Evolutionary conservation across 805 yeast species (phyloP), one percentile per base, ranked within the genome.

Genomic region (Metschnikowia reukaufii): DNA sequence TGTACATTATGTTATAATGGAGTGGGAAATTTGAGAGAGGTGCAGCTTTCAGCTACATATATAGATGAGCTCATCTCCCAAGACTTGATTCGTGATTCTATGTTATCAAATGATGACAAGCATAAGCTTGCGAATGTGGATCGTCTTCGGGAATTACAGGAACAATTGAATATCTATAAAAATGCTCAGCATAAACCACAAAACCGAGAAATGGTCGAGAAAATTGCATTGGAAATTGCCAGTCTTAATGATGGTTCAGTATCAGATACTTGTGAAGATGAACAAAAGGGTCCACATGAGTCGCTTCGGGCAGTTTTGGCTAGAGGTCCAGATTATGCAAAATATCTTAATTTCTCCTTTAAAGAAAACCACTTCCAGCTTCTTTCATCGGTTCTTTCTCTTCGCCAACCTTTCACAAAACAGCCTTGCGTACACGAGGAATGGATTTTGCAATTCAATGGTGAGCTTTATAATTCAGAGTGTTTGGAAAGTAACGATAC

Each of bases 391-490:
- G 88, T 94, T 0, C 70, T 94, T 15, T 84, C 96, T 0, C 66
- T 94, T 35, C 72, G 99, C 47, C 76, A 78, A 17, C 98, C 98
- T 0, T 79, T 87, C 56, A 82, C 88, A 0, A 54, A 66, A 25
- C 99, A 94, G 64, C 97, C 98, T 0, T 52, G 82, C 3, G 53
- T 51, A 7, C 56, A 47, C 9, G 61, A 56, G 3, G 52, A 66
- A 3, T 59, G 38, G 53, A 70, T 55, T 0, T 60, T 95, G 7
- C 96, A 89, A 60, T 92, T 86, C 66, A 94, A 95, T 62, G 99
- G 99, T 0, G 97, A 94, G 58, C 65, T 94, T 9, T 94, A 94
- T 63, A 84, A 84, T 52, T 54, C 62, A 1, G 84, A 76, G 31
- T 76, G 85, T 18, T 54, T 69, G 27, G 51, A 56, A 4, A 44